Conservation (phyloP, 441 rosid species). For the Gossypium gossypioides region DNA sequence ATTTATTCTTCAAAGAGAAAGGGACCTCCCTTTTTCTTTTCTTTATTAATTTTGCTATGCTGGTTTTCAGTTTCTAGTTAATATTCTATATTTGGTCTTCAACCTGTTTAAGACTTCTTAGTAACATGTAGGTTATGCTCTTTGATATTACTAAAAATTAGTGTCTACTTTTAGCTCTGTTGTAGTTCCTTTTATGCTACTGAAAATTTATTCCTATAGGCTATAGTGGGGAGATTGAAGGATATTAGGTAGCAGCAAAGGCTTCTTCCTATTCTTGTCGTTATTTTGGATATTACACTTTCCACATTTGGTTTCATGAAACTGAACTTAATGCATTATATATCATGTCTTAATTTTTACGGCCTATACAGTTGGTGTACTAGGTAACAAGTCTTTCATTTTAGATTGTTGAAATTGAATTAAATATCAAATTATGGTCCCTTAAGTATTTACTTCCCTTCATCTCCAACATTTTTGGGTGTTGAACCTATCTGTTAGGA, state of each 20-base stretch:
- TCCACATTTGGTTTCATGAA: neutral
- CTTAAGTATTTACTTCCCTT: neutral
- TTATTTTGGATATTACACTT: neutral
- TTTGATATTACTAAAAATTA: neutral
- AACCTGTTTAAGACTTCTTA: neutral
- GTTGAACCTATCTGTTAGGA: neutral
- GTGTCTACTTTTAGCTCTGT: neutral
- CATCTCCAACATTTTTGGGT: neutral
- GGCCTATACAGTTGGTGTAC: neutral
- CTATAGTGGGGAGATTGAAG: neutral
- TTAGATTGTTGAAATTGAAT: neutral
- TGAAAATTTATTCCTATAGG: neutral
- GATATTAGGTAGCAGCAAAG: neutral
- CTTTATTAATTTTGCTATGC: neutral
- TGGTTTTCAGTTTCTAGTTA: neutral
- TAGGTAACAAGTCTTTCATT: neutral
- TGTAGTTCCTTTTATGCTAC: neutral
- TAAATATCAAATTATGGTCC: neutral
- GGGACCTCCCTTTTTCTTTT: neutral
- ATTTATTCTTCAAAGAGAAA: constrained; percentile 5
- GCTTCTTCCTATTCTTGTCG: neutral
- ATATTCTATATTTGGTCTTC: neutral
- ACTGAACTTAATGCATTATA: neutral
- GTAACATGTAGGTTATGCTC: neutral
- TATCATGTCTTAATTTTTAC: neutral